phyloP scores from a whole-genome alignment of 164 flowering plant species.

The Piper betle region DNA sequence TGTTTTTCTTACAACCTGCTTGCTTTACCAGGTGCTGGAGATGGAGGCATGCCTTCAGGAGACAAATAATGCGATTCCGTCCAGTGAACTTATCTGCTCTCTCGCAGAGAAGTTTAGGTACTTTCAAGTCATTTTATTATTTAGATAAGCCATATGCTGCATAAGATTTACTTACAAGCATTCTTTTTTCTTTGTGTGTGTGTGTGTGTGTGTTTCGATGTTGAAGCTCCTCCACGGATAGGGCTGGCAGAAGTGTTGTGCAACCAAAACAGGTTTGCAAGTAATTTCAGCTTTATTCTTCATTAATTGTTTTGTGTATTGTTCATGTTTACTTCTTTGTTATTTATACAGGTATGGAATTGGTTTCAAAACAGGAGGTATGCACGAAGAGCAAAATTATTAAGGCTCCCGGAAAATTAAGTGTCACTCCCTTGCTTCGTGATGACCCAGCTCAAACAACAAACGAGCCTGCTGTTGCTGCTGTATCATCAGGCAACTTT shows the following conservation, averaged over 20 bases:
- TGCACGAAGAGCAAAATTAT: constrained; percentile 61
- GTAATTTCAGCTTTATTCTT: not conserved
- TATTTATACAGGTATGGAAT: constrained; percentile 62
- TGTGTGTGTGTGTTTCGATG: constrained; percentile 6
- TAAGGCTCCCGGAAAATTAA: constrained; percentile 50
- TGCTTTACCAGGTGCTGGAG: constrained; percentile 40
- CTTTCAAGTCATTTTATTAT: too few species aligned
- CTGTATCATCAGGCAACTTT: constrained; percentile 38
- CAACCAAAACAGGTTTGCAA: constrained; percentile 73
- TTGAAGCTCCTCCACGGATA: constrained; percentile 55
- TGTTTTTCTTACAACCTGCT: not conserved
- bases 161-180: too few species aligned
- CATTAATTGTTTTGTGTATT: too few species aligned
- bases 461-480: constrained; percentile 23
- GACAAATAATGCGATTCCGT: constrained; percentile 45
- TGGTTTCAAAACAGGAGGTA: constrained; percentile 98
- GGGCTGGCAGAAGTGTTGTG: constrained; percentile 67
- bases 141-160: too few species aligned
- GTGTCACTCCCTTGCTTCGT: constrained; percentile 39
- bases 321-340: constrained; percentile 2
- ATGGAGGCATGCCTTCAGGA: constrained; percentile 77
- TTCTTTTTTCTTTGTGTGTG: not conserved
- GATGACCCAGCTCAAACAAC: constrained; percentile 33
- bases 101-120: constrained; percentile 91
- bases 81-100: constrained; percentile 53